A percentile compares a stretch with the other conserved stretches of the same genome.
These are phyloP conservation scores for Bruguiera gymnorhiza DNA, from an alignment of 345 rosid species.

Conservation along the genomic window DNA sequence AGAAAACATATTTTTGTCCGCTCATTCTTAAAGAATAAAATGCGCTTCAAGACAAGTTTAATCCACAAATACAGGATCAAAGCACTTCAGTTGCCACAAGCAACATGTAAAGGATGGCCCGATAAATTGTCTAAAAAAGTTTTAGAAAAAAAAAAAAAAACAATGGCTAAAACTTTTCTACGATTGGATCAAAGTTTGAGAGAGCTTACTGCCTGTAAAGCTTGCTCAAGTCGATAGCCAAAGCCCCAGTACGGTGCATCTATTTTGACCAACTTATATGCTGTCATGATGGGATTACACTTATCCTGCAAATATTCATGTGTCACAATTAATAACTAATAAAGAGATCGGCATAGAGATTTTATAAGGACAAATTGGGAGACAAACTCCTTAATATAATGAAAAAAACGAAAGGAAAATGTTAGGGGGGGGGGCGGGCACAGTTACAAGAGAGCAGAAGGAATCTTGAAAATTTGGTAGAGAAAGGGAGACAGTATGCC, in stretches of 20 bases:
- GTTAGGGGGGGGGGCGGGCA: background rate
- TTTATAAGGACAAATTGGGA: background rate
- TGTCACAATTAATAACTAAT: background rate
- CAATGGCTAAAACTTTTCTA: background rate
- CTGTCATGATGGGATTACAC: slow-evolving; percentile 64
- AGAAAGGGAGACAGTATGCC: background rate
- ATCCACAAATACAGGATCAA: too few relatives aligned
- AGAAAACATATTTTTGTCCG: too few relatives aligned
- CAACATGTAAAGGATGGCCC: too few relatives aligned
- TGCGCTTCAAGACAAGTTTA: too few relatives aligned
- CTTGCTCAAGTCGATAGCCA: slow-evolving; percentile 67
- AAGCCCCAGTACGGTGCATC: slow-evolving; percentile 84
- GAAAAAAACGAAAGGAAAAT: background rate
- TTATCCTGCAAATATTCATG: slow-evolving; percentile 41
- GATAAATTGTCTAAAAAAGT: too few relatives aligned
- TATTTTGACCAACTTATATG: slow-evolving; percentile 58
- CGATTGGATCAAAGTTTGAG: slow-evolving; percentile 1
- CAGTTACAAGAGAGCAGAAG: too few relatives aligned
- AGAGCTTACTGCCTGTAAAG: slow-evolving; percentile 52
- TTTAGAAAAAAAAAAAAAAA: too few relatives aligned
- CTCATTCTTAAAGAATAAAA: too few relatives aligned
- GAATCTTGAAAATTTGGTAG: background rate
- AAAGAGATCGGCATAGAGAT: background rate
- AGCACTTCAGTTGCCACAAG: too few relatives aligned
- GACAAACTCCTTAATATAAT: background rate